Conservation (phyloP, 129 eudicot genomes). For the Mikania micrantha region DNA sequence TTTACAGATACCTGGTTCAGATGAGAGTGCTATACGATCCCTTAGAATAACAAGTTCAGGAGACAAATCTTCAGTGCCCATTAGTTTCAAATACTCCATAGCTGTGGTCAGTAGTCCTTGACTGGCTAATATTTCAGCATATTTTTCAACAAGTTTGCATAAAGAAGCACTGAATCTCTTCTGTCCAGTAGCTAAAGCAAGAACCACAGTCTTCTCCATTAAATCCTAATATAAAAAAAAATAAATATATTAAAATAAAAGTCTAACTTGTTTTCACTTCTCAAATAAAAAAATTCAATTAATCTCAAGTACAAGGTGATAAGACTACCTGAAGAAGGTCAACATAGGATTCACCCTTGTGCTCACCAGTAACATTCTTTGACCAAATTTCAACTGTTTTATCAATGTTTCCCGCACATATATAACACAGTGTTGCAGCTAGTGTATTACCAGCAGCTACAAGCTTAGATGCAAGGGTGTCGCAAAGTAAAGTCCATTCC, state of each 20-base stretch:
- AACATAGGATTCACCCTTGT: slow-evolving; percentile 67
- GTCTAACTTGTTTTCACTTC: background rate
- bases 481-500: slow-evolving; percentile 84
- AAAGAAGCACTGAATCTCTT: slow-evolving; percentile 81
- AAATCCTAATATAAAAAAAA: slow-evolving; percentile 46
- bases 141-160: slow-evolving; percentile 88
- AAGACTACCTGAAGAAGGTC: slow-evolving; percentile 73
- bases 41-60: slow-evolving; percentile 78
- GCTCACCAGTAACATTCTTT: slow-evolving; percentile 45
- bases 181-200: slow-evolving; percentile 91
- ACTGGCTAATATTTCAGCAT: slow-evolving; percentile 93
- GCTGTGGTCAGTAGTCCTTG: slow-evolving; percentile 90
- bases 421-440: slow-evolving; percentile 86
- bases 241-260: background rate
- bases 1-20: slow-evolving; percentile 51
- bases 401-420: slow-evolving; percentile 94
- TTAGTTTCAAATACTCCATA: slow-evolving; percentile 73
- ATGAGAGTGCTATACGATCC: slow-evolving; percentile 67
- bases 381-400: slow-evolving; percentile 95
- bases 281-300: background rate
- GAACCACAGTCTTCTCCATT: slow-evolving; percentile 93
- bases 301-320: slow-evolving; percentile 3
- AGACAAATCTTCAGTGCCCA: slow-evolving; percentile 81
- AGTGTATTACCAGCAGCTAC: slow-evolving; percentile 57
- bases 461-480: slow-evolving; percentile 83